Conservation (phyloP, 1,284 basidiomycete species). For the Athelia sp. region DNA sequence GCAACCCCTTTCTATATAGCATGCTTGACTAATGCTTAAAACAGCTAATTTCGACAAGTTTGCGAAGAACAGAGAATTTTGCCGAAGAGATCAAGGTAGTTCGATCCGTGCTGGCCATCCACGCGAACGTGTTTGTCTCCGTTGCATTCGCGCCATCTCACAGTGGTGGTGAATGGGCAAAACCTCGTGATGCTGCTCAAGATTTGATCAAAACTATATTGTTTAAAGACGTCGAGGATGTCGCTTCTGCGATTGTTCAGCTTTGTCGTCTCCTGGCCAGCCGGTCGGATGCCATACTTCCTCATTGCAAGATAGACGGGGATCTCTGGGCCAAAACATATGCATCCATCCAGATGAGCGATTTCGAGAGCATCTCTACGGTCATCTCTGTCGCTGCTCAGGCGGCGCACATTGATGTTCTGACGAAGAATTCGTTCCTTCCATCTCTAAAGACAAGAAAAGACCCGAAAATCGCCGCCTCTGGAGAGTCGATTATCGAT, state of each 20-base stretch:
- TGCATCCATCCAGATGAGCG: conserved; percentile 48
- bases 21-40: conserved; percentile 6
- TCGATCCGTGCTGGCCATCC: conserved; percentile 46
- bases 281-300: conserved; percentile 14
- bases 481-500: conserved; percentile 31
- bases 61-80: conserved; percentile 28
- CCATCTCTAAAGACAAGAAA: conserved; percentile 25
- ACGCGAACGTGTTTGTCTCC: conserved; percentile 50
- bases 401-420: conserved; percentile 61
- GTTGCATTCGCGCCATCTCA: conserved; percentile 54
- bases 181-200: conserved; percentile 40
- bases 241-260: conserved; percentile 31
- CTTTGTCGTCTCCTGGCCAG: conserved; percentile 35
- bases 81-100: conserved; percentile 22
- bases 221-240: conserved; percentile 36
- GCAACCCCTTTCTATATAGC: conserved; percentile 18
- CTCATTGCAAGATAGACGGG: conserved; percentile 38
- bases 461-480: conserved; percentile 14
- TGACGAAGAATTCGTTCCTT: conserved; percentile 48
- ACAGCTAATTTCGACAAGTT: conserved; percentile 21
- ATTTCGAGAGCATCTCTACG: conserved; percentile 50
- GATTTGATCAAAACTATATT: conserved; percentile 41
- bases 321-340: conserved; percentile 71
- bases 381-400: conserved; percentile 55
- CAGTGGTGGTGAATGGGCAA: conserved; percentile 43